These are phyloP conservation scores for Naegleria lovaniensis DNA, from an alignment of 208 protist genomes.

Conservation along the genomic window DNA sequence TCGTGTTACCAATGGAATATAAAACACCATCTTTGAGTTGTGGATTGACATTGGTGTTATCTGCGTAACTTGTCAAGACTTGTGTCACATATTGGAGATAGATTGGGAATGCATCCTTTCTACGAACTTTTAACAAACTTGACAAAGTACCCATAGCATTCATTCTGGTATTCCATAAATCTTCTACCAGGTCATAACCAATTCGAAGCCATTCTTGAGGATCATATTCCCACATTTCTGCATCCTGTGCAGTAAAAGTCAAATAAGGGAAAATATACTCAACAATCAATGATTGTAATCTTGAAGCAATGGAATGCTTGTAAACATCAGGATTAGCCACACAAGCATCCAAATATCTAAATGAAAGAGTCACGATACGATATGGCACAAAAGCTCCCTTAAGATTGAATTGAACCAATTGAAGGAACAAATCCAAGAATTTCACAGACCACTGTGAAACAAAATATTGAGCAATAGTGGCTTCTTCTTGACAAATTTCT, in stretches of 20 bases:
- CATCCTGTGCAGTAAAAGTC: constrained; percentile 66
- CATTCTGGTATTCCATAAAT: constrained; percentile 69
- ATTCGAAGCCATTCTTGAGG: constrained; percentile 78
- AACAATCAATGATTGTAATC: constrained; percentile 58
- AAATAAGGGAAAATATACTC: constrained; percentile 73
- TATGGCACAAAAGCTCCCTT: constrained; percentile 17
- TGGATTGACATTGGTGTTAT: constrained; percentile 39
- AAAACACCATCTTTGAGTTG: constrained; percentile 28
- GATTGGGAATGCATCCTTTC: constrained; percentile 47
- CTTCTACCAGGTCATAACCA: constrained; percentile 62
- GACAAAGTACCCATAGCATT: constrained; percentile 63
- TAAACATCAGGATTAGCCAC: neutral
- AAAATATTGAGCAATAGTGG: constrained; percentile 21
- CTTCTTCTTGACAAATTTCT: neutral
- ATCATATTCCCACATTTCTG: constrained; percentile 73
- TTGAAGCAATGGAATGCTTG: constrained; percentile 37
- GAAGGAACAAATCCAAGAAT: constrained; percentile 21
- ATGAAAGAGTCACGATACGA: constrained; percentile 18
- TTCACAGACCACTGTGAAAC: neutral
- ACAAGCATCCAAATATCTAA: neutral
- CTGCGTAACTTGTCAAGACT: constrained; percentile 45
- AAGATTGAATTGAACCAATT: neutral
- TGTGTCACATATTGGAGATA: constrained; percentile 41
- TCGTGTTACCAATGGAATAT: neutral
- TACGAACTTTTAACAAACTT: constrained; percentile 51